These are phyloP conservation scores for Theileria annulata DNA, from an alignment of 169 alveolate genomes.

Conservation along the genomic window DNA sequence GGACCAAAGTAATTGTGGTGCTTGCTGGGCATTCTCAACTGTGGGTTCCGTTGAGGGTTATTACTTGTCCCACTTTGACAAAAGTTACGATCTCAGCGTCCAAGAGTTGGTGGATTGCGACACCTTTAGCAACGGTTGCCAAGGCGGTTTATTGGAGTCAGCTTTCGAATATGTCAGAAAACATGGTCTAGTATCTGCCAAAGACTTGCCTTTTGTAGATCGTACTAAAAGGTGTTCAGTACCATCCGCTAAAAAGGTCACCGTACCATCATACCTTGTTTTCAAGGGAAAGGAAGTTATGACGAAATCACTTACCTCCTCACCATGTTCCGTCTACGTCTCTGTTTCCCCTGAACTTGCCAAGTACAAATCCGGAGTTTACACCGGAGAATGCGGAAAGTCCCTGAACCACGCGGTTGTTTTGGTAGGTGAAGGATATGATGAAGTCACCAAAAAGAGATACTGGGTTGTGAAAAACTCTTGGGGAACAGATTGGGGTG, in stretches of 20 bases:
- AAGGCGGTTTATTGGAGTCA: constrained; percentile 83
- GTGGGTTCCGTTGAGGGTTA: constrained; percentile 77
- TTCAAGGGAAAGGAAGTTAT: constrained; percentile 62
- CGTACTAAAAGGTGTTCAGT: constrained; percentile 36
- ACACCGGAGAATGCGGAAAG: constrained; percentile 68
- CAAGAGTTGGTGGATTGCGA: constrained; percentile 88
- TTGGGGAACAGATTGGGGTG: constrained; percentile 87
- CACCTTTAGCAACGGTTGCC: constrained; percentile 74
- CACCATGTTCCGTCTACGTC: constrained; percentile 87
- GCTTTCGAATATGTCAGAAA: constrained; percentile 79
- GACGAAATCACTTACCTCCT: constrained; percentile 46
- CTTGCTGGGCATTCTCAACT: constrained; percentile 87
- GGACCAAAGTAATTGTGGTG: constrained; percentile 81
- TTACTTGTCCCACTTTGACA: constrained; percentile 61
- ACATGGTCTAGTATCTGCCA: constrained; percentile 71
- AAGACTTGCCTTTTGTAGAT: constrained; percentile 78
- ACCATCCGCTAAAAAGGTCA: constrained; percentile 16
- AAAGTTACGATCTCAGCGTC: constrained; percentile 72
- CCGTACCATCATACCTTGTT: constrained; percentile 14
- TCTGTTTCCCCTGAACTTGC: constrained; percentile 83
- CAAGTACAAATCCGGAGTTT: constrained; percentile 81
- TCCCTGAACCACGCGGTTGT: constrained; percentile 81
- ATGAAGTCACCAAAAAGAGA: constrained; percentile 34
- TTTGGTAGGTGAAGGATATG: constrained; percentile 83
- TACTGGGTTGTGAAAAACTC: constrained; percentile 84